Evolutionary conservation across 257 asterid genomes (phyloP).

Genomic region (Plantago elongata): DNA sequence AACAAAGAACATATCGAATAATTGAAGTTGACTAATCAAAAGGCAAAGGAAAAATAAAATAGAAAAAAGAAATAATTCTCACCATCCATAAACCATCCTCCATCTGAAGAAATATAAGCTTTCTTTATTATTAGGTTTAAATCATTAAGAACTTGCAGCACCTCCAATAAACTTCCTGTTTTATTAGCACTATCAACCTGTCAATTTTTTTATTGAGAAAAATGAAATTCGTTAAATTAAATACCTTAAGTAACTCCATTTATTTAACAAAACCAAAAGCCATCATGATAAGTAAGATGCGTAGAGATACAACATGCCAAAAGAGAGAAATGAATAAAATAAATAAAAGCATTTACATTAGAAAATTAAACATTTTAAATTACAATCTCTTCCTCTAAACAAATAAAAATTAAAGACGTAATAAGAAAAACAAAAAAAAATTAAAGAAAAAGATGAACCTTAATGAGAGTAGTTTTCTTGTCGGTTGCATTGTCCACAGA

Average conservation of each 20-base stretch:
- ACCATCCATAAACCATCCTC: constrained; percentile 99
- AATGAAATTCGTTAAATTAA: background rate
- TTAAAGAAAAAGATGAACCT: constrained; percentile 21
- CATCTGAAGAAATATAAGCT: constrained; percentile 96
- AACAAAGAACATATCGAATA: constrained; percentile 10
- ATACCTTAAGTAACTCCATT: no score
- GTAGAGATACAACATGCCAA: no score
- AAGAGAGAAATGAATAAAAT: no score
- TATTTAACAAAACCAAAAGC: no score
- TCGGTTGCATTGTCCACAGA: constrained; percentile 38
- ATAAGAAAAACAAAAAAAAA: background rate
- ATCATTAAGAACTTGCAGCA: constrained; percentile 86
- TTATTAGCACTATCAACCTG: constrained; percentile 89
- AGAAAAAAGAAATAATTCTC: background rate
- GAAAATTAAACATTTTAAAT: background rate
- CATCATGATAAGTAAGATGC: no score
- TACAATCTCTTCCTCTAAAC: background rate
- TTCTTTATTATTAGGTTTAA: constrained; percentile 60
- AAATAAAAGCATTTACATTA: background rate
- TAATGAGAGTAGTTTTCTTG: constrained; percentile 34
- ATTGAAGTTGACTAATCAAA: background rate
- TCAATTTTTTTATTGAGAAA: constrained; percentile 14
- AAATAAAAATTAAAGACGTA: background rate
- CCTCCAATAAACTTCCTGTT: constrained; percentile 84
- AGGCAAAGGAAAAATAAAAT: background rate